These are phyloP conservation scores for Chytridium lagenaria DNA, from an alignment of 371 early-diverging fungal genomes.

Conservation along the genomic window DNA sequence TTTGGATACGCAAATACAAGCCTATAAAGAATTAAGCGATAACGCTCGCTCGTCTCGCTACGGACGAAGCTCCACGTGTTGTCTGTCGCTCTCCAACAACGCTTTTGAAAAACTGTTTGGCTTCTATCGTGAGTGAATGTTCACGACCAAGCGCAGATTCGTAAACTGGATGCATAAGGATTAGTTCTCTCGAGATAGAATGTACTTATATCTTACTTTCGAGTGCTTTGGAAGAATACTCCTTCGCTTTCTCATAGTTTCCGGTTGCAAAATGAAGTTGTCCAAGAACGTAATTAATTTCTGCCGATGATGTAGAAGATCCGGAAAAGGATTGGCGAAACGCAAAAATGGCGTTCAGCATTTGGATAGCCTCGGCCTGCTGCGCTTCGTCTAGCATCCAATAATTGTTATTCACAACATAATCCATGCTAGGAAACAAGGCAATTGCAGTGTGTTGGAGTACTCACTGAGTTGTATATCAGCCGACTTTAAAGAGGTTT, in stretches of 20 bases:
- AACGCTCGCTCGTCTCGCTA: neutral
- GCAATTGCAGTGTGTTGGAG: no score
- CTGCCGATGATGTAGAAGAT: conserved; percentile 30
- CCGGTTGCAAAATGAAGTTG: conserved; percentile 36
- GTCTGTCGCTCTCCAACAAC: conserved; percentile 30
- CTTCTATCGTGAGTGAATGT: conserved; percentile 51
- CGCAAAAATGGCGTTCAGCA: conserved; percentile 43
- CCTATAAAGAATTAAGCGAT: no score
- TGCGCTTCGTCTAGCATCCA: conserved; percentile 49
- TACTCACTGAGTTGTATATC: conserved; percentile 11
- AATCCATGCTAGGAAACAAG: no score
- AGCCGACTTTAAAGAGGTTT: conserved; percentile 25
- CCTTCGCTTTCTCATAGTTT: conserved; percentile 41
- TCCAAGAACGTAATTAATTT: conserved; percentile 41
- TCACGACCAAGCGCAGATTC: conserved; percentile 49
- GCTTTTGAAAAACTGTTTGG: conserved; percentile 40
- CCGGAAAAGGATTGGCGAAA: conserved; percentile 34
- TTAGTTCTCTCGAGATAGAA: neutral
- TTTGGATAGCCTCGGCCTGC: conserved; percentile 54
- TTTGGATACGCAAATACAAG: no score
- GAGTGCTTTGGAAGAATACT: conserved; percentile 42
- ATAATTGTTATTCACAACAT: neutral
- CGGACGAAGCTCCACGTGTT: neutral
- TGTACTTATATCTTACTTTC: conserved; percentile 35
- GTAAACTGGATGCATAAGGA: conserved; percentile 31